Evolutionary conservation across 2,329 filamentous ascomycete genomes (phyloP), one percentile per base, ranked within the genome.

Genomic region (Calonectria leucothoes): DNA sequence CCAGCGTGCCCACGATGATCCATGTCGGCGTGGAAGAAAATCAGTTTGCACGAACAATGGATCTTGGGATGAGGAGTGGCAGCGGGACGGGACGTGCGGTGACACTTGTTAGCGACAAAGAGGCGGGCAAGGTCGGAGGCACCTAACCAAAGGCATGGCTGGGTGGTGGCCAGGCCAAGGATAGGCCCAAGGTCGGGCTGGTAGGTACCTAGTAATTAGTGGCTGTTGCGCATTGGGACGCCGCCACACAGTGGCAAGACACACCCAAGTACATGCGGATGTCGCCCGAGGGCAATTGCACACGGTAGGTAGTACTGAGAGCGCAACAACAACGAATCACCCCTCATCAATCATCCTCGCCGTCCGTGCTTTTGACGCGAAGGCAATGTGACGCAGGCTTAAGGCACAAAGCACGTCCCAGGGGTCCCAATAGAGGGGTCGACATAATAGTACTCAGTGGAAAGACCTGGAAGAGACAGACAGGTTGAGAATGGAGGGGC

Each of bases 11-110:
- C 33, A 35, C 7, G 25, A 15, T 42, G 45, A 71, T 55, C 27
- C 39, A 17, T 33, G 33, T 14, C 52, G 23, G 39, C 25, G 49
- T n/a, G 42, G 27, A 8, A 23, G n/a, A 23, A 37, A 59, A 59
- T 15, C 29, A 61, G n/a, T 33, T 63, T 29, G 51, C 45, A 33
- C 33, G 39, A 63, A 63, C 23, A 20, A 61, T 37, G 37, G 35
- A 49, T 25, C 25, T 27, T 61, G 37, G 23, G 55, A 39, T 10
- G n/a, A 27, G 23, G 20, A 35, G 8, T 55, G 65, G 65, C 35
- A 33, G 57, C 64, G 66, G 70, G 59, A 66, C 70, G 70, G 70
- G 70, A 72, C 66, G 70, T 45, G 39, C 55, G 33, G 63, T 51
- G 61, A 57, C 52, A 52, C 57, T 39, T 61, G 35, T 25, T 20